Evolutionary conservation across 371 early-diverging fungal genomes (phyloP).

Genomic region (Rhizopus sp.): DNA sequence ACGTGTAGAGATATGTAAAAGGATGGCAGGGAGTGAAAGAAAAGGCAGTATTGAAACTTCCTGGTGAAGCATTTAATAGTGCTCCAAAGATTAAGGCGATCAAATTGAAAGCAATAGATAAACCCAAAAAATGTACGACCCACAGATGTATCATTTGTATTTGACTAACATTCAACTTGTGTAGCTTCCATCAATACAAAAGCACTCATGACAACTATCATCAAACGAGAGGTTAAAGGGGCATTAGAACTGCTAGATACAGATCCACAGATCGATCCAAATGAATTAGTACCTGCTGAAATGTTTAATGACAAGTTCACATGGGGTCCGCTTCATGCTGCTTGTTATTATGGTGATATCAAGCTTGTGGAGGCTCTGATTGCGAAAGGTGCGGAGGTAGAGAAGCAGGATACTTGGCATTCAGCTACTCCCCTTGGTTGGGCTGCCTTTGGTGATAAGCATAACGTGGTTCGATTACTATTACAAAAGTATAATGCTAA

Average conservation of each 20-base stretch:
- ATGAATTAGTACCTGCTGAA: slow-evolving; percentile 57
- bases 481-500: slow-evolving; percentile 71
- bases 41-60: slow-evolving; percentile 36
- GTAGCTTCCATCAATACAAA: slow-evolving; percentile 4
- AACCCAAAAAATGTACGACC: slow-evolving; percentile 24
- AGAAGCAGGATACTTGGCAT: slow-evolving; percentile 86
- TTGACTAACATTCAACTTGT: not conserved
- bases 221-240: slow-evolving; percentile 30
- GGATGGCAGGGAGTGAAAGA: slow-evolving; percentile 29
- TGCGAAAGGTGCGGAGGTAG: slow-evolving; percentile 76
- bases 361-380: slow-evolving; percentile 68
- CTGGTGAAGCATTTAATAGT: slow-evolving; percentile 34
- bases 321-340: slow-evolving; percentile 91
- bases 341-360: slow-evolving; percentile 78
- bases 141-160: slow-evolving; percentile 5
- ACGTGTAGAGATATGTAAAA: slow-evolving; percentile 37
- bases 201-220: slow-evolving; percentile 35
- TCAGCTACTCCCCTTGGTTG: slow-evolving; percentile 85
- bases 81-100: slow-evolving; percentile 40
- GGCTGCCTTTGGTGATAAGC: slow-evolving; percentile 83
- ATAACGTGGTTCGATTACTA: slow-evolving; percentile 55
- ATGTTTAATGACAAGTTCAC: slow-evolving; percentile 71
- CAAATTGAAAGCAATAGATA: slow-evolving; percentile 41
- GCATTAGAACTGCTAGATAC: slow-evolving; percentile 33
- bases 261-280: slow-evolving; percentile 48